A percentile compares a stretch with the other conserved stretches of the same genome.
These are phyloP conservation scores for Westerdykella aurantiaca DNA, from an alignment of 2,329 filamentous ascomycete species.

Conservation along the genomic window DNA sequence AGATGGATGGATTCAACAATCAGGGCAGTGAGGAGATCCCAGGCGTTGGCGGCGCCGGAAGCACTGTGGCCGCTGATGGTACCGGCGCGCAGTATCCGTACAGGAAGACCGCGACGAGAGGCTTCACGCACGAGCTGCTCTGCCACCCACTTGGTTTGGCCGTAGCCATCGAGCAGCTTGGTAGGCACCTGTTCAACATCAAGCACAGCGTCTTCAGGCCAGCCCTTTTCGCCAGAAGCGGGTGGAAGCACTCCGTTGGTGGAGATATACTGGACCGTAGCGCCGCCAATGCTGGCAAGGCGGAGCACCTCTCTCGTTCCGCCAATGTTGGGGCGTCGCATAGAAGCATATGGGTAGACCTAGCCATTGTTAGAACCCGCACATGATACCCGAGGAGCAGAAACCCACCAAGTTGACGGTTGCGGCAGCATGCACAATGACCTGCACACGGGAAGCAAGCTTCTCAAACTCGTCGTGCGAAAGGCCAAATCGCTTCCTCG, in stretches of 20 bases:
- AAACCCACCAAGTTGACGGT: slow-evolving; percentile 56
- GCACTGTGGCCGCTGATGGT: slow-evolving; percentile 74
- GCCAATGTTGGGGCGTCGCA: slow-evolving; percentile 69
- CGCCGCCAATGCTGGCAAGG: slow-evolving; percentile 60
- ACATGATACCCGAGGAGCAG: slow-evolving; percentile 65
- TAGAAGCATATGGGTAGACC: slow-evolving; percentile 70
- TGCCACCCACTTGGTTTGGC: slow-evolving; percentile 76
- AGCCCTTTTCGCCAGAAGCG: slow-evolving; percentile 55
- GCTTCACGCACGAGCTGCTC: slow-evolving; percentile 69
- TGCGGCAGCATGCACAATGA: slow-evolving; percentile 71
- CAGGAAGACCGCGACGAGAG: slow-evolving; percentile 60
- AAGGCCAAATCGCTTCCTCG: slow-evolving; percentile 63
- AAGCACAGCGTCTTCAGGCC: slow-evolving; percentile 64
- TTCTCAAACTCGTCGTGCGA: slow-evolving; percentile 59
- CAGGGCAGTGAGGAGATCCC: slow-evolving; percentile 69
- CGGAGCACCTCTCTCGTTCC: slow-evolving; percentile 72
- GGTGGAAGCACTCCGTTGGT: slow-evolving; percentile 74
- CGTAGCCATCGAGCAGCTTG: slow-evolving; percentile 67
- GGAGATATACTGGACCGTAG: slow-evolving; percentile 71
- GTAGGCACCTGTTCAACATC: slow-evolving; percentile 62
- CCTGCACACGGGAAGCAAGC: slow-evolving; percentile 60
- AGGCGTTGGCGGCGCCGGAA: slow-evolving; percentile 70
- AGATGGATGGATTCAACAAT: slow-evolving; percentile 72
- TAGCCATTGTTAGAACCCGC: slow-evolving; percentile 47
- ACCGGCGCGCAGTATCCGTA: slow-evolving; percentile 65